Percentiles rank a stretch among this genome's conserved stretches.
Evolutionary conservation across 2,329 filamentous ascomycete genomes (phyloP).

Genomic region (Akanthomyces dipterigenus): DNA sequence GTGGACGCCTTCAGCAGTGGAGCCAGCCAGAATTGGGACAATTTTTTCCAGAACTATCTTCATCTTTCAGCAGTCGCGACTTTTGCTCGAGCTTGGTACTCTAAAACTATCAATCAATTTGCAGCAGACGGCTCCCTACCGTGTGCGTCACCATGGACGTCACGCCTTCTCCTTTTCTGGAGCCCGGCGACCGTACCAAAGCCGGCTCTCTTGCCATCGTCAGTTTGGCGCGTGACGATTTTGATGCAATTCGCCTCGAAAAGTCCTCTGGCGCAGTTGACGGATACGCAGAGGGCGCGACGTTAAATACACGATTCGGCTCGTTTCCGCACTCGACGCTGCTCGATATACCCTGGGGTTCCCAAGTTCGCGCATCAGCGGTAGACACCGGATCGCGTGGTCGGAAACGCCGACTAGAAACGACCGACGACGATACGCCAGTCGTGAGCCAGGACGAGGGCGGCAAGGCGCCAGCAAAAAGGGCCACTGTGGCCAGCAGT

Average conservation of each 20-base stretch:
- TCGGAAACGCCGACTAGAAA: slow-evolving; percentile 53
- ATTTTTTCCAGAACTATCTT: slow-evolving; percentile 8
- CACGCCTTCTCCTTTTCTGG: slow-evolving; percentile 67
- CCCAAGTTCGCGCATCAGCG: slow-evolving; percentile 80
- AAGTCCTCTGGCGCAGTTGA: slow-evolving; percentile 55
- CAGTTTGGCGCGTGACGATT: slow-evolving; percentile 80
- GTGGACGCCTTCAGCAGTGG: slow-evolving; percentile 4
- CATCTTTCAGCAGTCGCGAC: neutral
- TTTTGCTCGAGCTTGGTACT: neutral
- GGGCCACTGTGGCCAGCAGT: slow-evolving; percentile 47
- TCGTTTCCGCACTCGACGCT: slow-evolving; percentile 79
- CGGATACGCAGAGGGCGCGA: slow-evolving; percentile 69
- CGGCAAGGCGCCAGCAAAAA: slow-evolving; percentile 34
- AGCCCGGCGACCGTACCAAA: slow-evolving; percentile 56
- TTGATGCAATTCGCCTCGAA: slow-evolving; percentile 67
- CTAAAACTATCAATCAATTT: neutral
- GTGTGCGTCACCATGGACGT: slow-evolving; percentile 25
- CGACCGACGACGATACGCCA: slow-evolving; percentile 32
- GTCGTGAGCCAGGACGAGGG: slow-evolving; percentile 27
- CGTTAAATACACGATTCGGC: slow-evolving; percentile 88
- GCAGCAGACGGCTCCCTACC: neutral
- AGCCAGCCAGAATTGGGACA: neutral
- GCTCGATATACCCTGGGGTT: slow-evolving; percentile 78
- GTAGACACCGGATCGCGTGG: slow-evolving; percentile 90
- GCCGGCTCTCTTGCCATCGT: slow-evolving; percentile 70